These are phyloP conservation scores for Yamadazyma membranifaciens DNA, from an alignment of 1,139 yeast species.

Conservation along the genomic window DNA sequence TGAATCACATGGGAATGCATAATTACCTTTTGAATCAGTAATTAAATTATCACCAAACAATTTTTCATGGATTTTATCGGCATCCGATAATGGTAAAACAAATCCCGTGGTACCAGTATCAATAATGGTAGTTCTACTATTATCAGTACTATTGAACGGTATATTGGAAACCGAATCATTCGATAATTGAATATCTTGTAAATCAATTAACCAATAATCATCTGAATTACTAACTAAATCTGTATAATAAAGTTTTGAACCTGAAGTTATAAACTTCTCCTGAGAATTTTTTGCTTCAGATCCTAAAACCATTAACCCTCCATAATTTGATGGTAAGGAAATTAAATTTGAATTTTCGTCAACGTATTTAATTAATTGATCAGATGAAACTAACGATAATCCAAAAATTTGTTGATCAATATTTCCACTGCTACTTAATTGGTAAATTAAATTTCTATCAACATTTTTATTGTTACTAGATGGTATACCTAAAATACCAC, in stretches of 20 bases:
- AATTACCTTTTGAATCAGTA: conserved; percentile 56
- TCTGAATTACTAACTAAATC: conserved; percentile 34
- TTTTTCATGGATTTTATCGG: conserved; percentile 45
- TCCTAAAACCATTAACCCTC: conserved; percentile 30
- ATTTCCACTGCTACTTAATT: conserved; percentile 16
- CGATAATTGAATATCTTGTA: conserved; percentile 33
- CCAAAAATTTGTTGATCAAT: conserved; percentile 24
- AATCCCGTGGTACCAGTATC: conserved; percentile 71
- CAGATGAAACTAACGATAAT: conserved; percentile 19
- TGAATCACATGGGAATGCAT: conserved; percentile 58
- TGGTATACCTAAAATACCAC: conserved; percentile 65
- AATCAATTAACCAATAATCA: conserved; percentile 53
- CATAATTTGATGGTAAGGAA: conserved; percentile 17
- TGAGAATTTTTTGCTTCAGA: conserved; percentile 18
- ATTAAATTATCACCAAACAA: conserved; percentile 45
- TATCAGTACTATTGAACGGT: conserved; percentile 13
- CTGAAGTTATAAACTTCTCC: conserved; percentile 13
- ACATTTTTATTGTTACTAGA: conserved; percentile 23
- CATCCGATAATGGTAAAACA: conserved; percentile 57
- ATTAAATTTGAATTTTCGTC: conserved; percentile 12
- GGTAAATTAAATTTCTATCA: conserved; percentile 22
- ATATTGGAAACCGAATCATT: conserved; percentile 14
- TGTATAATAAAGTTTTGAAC: conserved; percentile 31
- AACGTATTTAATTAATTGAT: conserved; percentile 16
- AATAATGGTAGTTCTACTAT: conserved; percentile 46